Percentiles rank a stretch among this genome's conserved stretches.
phyloP scores from a whole-genome alignment of 23 red algal species.

The Gracilaria gracilis region DNA sequence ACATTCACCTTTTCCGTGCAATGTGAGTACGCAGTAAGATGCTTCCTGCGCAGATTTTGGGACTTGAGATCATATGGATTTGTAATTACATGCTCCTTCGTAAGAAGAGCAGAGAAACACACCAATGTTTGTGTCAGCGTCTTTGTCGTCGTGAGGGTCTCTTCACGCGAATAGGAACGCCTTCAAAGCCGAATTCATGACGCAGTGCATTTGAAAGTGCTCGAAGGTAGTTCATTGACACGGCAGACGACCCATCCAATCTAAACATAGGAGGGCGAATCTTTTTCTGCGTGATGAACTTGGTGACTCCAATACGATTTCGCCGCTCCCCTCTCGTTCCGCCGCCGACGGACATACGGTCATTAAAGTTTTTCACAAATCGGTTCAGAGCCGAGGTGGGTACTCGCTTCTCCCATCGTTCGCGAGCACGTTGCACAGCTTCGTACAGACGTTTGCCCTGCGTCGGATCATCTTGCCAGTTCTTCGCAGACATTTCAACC shows the following conservation, averaged over 20 bases:
- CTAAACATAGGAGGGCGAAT: constrained; percentile 84
- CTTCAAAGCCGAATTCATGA: constrained; percentile 84
- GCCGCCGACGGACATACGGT: constrained; percentile 51
- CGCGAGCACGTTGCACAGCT: constrained; percentile 56
- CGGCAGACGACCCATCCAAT: constrained; percentile 77
- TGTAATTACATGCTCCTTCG: no score
- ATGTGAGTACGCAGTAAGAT: constrained; percentile 1
- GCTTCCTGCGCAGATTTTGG: neutral
- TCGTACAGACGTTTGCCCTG: constrained; percentile 48
- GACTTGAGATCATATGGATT: neutral
- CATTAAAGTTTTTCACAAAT: constrained; percentile 75
- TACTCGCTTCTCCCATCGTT: constrained; percentile 65
- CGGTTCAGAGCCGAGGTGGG: constrained; percentile 68
- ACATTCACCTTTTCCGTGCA: neutral
- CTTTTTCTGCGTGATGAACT: constrained; percentile 78
- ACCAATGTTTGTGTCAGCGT: neutral
- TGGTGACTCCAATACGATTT: constrained; percentile 62
- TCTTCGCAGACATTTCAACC: constrained; percentile 71
- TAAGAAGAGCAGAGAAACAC: neutral
- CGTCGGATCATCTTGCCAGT: constrained; percentile 31
- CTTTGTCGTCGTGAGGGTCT: constrained; percentile 53
- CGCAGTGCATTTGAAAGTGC: constrained; percentile 75
- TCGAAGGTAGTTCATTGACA: constrained; percentile 76
- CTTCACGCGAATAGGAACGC: constrained; percentile 81
- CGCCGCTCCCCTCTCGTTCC: constrained; percentile 38